phyloP scores from a whole-genome alignment of 2,329 filamentous ascomycete genomes.

The Colletotrichum navitas region DNA sequence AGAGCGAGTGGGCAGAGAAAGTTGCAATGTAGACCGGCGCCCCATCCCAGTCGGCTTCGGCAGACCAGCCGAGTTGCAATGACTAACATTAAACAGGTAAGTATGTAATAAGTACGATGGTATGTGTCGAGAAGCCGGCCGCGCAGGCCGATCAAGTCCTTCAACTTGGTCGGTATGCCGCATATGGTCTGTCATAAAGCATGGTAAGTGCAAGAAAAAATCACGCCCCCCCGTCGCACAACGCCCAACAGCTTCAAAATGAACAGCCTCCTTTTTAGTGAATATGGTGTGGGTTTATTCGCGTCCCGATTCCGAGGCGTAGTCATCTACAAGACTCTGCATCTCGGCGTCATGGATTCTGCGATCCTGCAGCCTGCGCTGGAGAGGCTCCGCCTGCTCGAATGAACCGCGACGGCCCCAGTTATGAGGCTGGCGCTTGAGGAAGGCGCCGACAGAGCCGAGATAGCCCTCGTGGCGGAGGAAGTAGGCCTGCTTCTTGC shows the following conservation, averaged over 20 bases:
- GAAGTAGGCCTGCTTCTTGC: conserved; percentile 95
- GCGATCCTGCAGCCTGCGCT: conserved; percentile 24
- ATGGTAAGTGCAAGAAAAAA: conserved; percentile 27
- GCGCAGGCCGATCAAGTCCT: neutral
- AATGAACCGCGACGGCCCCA: conserved; percentile 89
- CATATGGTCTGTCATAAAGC: conserved; percentile 25
- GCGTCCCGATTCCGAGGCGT: conserved; percentile 37
- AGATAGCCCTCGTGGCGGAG: conserved; percentile 95
- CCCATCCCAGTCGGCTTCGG: neutral
- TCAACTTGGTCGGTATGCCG: conserved; percentile 11
- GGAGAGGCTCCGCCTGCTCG: conserved; percentile 60
- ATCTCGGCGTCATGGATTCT: conserved; percentile 40
- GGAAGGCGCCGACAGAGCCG: conserved; percentile 91
- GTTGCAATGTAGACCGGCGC: neutral
- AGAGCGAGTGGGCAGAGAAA: neutral
- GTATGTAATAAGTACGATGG: conserved; percentile 16
- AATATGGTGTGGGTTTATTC: conserved; percentile 14
- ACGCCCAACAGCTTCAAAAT: conserved; percentile 24
- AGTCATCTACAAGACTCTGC: conserved; percentile 42
- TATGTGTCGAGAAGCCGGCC: conserved; percentile 7
- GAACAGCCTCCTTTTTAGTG: conserved; percentile 9
- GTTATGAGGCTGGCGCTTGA: conserved; percentile 89
- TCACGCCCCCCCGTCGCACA: conserved; percentile 18
- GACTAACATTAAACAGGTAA: conserved; percentile 36
- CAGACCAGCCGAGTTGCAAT: conserved; percentile 3